Percentiles rank a stretch among this genome's conserved stretches.
phyloP scores from a whole-genome alignment of 305 asterid species.

The Nicotiana rustica region DNA sequence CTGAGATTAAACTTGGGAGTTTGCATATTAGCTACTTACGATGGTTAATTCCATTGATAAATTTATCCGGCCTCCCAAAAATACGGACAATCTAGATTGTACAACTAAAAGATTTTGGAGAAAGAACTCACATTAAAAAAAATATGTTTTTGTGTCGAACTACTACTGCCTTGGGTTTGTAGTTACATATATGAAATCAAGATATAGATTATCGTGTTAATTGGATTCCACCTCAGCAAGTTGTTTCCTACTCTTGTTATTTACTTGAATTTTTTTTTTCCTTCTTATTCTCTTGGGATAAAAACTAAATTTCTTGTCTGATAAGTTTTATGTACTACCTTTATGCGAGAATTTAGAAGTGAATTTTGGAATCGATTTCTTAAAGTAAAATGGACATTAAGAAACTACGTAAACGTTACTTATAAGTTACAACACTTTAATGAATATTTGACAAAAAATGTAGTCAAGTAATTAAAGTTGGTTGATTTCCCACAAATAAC shows the following conservation, averaged over 20 bases:
- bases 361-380: too few relatives aligned
- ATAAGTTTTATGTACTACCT: too few relatives aligned
- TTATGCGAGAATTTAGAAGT: too few relatives aligned
- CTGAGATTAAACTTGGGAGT: background rate
- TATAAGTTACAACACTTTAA: background rate
- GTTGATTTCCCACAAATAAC: too few relatives aligned
- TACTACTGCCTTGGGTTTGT: background rate
- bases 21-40: background rate
- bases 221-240: background rate
- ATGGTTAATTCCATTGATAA: background rate
- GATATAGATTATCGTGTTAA: background rate
- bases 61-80: background rate
- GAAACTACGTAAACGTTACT: too few relatives aligned
- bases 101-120: background rate
- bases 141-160: background rate
- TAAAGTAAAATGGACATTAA: too few relatives aligned
- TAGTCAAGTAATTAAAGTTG: too few relatives aligned
- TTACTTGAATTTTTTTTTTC: background rate
- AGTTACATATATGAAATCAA: background rate
- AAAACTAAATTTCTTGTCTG: too few relatives aligned
- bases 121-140: background rate
- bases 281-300: too few relatives aligned
- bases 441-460: too few relatives aligned
- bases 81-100: background rate
- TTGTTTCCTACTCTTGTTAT: background rate